Percentiles rank a stretch among this genome's conserved stretches.
Evolutionary conservation across 352 stramenopile species (phyloP).

Genomic region (Ophiocytium majus): DNA sequence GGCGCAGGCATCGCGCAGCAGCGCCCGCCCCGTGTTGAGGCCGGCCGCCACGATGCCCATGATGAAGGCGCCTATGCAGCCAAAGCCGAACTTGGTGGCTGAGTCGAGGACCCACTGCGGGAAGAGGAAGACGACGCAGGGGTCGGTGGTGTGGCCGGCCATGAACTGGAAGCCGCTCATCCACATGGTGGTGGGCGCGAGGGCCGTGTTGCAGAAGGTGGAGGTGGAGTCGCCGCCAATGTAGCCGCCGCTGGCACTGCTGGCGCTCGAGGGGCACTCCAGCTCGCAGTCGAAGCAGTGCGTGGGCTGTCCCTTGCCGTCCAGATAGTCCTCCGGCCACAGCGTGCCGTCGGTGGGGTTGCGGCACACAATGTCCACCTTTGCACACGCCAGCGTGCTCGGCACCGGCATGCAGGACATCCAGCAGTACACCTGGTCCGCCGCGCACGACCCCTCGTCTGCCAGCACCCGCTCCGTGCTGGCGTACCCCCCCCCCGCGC

Average conservation of each 20-base stretch:
- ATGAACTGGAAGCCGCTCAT: not conserved
- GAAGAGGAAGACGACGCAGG: not conserved
- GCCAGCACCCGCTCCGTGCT: not conserved
- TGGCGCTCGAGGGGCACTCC: not conserved
- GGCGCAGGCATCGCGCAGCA: not conserved
- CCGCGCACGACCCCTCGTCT: not conserved
- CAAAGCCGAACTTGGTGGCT: not conserved
- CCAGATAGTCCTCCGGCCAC: not conserved
- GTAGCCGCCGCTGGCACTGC: not conserved
- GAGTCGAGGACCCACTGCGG: not conserved
- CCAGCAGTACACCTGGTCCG: not conserved
- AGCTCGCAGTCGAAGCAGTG: not conserved
- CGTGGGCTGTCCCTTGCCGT: not conserved
- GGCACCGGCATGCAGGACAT: not conserved
- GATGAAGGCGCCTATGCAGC: not conserved
- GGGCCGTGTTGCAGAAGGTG: not conserved
- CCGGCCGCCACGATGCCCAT: not conserved
- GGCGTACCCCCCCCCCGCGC: not conserved
- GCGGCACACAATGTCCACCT: not conserved
- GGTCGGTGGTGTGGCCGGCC: not conserved
- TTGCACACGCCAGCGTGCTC: not conserved
- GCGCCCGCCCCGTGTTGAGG: not conserved
- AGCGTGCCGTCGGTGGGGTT: not conserved
- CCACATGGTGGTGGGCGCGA: not conserved
- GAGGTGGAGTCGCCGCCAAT: not conserved